These are phyloP conservation scores for Avena atlantica DNA, from an alignment of 176 grass and related monocot genomes.

Conservation along the genomic window DNA sequence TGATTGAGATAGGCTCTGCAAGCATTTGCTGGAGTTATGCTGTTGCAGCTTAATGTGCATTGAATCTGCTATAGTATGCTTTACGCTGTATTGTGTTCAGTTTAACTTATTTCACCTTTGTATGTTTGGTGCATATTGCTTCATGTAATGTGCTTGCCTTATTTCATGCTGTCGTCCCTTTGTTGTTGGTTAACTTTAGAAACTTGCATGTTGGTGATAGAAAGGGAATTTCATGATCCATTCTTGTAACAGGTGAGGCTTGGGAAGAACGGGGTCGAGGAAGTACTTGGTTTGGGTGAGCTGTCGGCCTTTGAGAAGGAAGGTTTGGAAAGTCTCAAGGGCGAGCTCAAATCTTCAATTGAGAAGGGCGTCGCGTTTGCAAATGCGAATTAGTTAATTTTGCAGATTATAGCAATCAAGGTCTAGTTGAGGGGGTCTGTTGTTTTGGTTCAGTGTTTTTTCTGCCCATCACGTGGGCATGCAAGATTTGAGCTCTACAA, in stretches of 20 bases:
- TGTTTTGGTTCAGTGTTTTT: slow-evolving; percentile 36
- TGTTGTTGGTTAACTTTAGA: background rate
- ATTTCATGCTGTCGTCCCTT: background rate
- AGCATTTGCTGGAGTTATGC: background rate
- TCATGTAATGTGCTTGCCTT: background rate
- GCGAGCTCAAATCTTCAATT: slow-evolving; percentile 76
- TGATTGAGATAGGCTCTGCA: background rate
- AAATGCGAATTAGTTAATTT: slow-evolving; percentile 36
- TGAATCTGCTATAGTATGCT: background rate
- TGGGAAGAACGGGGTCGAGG: slow-evolving; percentile 72
- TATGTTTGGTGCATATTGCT: background rate
- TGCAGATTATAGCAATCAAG: slow-evolving; percentile 42
- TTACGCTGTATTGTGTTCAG: background rate
- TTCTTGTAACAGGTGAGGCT: slow-evolving; percentile 66
- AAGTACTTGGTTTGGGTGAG: slow-evolving; percentile 43
- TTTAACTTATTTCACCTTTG: background rate
- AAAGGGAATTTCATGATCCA: slow-evolving; percentile 8
- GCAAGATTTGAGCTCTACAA: slow-evolving; percentile 34
- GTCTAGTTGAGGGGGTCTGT: slow-evolving; percentile 40
- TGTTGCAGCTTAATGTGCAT: background rate
- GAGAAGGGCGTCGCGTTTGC: slow-evolving; percentile 74
- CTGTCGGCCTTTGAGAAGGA: slow-evolving; percentile 51
- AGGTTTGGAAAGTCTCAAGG: slow-evolving; percentile 69
- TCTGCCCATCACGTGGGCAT: slow-evolving; percentile 38
- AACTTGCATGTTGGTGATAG: background rate